Conservation (phyloP, 108 stramenopile genomes). For the Schizochytrium sp. region DNA sequence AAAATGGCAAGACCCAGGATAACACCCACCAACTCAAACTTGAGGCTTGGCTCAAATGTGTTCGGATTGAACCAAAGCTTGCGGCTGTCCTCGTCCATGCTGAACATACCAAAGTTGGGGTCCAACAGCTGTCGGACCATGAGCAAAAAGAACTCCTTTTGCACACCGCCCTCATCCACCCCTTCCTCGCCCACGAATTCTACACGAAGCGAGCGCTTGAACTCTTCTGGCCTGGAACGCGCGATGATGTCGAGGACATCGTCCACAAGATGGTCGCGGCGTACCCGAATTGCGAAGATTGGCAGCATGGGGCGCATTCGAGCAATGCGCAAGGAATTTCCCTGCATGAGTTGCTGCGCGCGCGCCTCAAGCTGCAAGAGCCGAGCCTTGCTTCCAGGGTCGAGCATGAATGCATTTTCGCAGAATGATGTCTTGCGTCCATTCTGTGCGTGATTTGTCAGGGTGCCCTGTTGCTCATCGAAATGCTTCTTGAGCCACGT, state of each 20-base stretch:
- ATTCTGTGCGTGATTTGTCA: background rate
- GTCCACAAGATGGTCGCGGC: constrained; percentile 28
- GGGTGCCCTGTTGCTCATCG: background rate
- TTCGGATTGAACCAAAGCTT: constrained; percentile 69
- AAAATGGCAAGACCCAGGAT: constrained; percentile 78
- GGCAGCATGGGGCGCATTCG: background rate
- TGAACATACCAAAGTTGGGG: constrained; percentile 73
- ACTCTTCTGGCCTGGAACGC: constrained; percentile 38
- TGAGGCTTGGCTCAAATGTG: background rate
- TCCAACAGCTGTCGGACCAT: constrained; percentile 70
- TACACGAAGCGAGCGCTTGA: constrained; percentile 65
- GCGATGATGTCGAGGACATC: constrained; percentile 44
- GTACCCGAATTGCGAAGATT: constrained; percentile 32
- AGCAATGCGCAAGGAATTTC: background rate
- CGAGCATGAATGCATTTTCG: constrained; percentile 14
- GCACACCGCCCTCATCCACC: constrained; percentile 84
- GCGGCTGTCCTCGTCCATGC: constrained; percentile 47
- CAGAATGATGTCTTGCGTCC: background rate
- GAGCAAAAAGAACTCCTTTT: constrained; percentile 83
- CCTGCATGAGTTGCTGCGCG: background rate
- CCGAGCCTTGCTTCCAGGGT: background rate
- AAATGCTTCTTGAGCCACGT: background rate
- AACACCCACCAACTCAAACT: constrained; percentile 7
- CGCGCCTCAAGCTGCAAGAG: constrained; percentile 7
- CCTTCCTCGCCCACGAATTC: constrained; percentile 80